Conservation (phyloP, 108 stramenopile genomes). For the Cyclostephanos tholiformis region DNA sequence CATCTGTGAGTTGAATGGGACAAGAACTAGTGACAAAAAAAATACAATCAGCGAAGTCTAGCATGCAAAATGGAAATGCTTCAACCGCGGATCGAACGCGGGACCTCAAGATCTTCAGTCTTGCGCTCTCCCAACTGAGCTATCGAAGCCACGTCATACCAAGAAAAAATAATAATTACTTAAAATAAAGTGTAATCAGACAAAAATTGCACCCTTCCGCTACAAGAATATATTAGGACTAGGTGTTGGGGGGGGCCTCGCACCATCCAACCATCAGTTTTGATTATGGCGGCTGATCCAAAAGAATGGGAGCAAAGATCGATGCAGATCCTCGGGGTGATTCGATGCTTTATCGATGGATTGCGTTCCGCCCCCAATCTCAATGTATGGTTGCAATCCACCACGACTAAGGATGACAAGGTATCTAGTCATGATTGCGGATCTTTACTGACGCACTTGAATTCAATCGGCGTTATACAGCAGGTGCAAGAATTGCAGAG, state of each 20-base stretch:
- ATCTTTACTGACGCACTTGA: slow-evolving; percentile 33
- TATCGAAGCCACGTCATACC: slow-evolving; percentile 22
- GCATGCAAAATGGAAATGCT: too few relatives aligned
- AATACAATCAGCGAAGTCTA: too few relatives aligned
- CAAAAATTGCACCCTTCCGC: too few relatives aligned
- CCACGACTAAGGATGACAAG: not conserved
- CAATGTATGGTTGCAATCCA: slow-evolving; percentile 1
- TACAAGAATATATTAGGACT: too few relatives aligned
- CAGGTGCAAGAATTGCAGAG: slow-evolving; percentile 16
- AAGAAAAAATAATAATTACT: too few relatives aligned
- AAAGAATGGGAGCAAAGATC: slow-evolving; percentile 37
- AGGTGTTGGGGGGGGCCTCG: too few relatives aligned
- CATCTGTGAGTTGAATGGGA: too few relatives aligned
- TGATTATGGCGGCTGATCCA: not conserved
- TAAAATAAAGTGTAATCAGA: too few relatives aligned
- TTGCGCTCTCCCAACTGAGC: slow-evolving; percentile 46
- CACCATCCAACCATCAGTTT: not conserved
- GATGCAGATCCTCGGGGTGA: slow-evolving; percentile 24
- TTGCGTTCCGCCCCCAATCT: slow-evolving; percentile 29
- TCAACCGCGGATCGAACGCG: slow-evolving; percentile 59
- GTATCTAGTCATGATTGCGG: not conserved
- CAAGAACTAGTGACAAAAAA: too few relatives aligned
- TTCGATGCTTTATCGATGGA: slow-evolving; percentile 43
- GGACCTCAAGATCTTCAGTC: slow-evolving; percentile 58
- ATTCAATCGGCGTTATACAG: slow-evolving; percentile 23